phyloP scores from a whole-genome alignment of 148 eudicot genomes.

The Suaeda aralocaspica region DNA sequence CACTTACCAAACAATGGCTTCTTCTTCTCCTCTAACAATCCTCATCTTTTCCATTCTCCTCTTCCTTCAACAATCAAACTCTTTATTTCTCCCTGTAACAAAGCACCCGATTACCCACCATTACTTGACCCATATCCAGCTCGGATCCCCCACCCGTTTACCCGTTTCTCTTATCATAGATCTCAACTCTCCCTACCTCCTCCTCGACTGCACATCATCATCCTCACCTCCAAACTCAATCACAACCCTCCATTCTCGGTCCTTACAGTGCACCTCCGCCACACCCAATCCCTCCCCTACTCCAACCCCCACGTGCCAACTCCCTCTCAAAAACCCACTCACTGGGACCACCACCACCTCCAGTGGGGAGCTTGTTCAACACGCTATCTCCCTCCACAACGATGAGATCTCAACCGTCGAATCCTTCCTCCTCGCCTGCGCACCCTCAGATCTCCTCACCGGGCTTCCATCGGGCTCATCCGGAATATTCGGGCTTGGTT shows the following conservation, averaged over 20 bases:
- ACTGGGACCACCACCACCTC: slow-evolving; percentile 6
- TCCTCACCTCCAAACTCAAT: slow-evolving; percentile 12
- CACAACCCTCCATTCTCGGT: slow-evolving; percentile 28
- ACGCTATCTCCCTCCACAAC: slow-evolving; percentile 19
- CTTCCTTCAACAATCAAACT: background rate
- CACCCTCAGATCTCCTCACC: slow-evolving; percentile 27
- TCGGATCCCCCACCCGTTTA: background rate
- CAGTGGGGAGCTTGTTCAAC: slow-evolving; percentile 49
- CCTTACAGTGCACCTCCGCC: slow-evolving; percentile 50
- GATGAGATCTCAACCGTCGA: slow-evolving; percentile 15
- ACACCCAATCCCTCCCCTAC: background rate
- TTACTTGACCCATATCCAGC: slow-evolving; percentile 30
- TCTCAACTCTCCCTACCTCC: slow-evolving; percentile 42
- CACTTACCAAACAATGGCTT: background rate
- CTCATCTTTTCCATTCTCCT: background rate
- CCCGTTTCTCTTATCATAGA: slow-evolving; percentile 41
- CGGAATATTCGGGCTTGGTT: slow-evolving; percentile 54
- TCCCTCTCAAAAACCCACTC: slow-evolving; percentile 29
- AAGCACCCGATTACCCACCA: slow-evolving; percentile 38
- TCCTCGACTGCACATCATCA: slow-evolving; percentile 18
- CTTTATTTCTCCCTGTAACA: slow-evolving; percentile 31
- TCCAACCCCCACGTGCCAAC: slow-evolving; percentile 16
- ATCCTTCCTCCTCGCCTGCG: slow-evolving; percentile 41
- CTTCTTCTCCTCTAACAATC: slow-evolving; percentile 1
- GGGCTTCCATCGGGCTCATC: slow-evolving; percentile 37